Percentiles rank a stretch among this genome's conserved stretches.
phyloP scores from a whole-genome alignment of 1,139 yeast species.

The Scheffersomyces lignicola region DNA sequence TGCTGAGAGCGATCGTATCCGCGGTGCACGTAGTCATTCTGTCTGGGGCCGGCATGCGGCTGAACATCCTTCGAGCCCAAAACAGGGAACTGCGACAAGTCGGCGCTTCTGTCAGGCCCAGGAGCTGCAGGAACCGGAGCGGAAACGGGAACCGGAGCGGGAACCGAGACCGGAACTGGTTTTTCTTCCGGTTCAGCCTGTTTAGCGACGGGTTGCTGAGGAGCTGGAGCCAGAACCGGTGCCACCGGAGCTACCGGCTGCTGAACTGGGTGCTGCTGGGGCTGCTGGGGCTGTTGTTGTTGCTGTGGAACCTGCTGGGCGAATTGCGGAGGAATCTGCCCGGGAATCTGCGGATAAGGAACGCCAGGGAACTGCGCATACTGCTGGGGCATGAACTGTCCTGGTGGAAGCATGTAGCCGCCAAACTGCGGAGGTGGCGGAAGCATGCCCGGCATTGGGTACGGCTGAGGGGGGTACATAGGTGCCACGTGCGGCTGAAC shows the following conservation, averaged over 20 bases:
- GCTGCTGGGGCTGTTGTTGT: conserved; percentile 14
- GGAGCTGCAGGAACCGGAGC: conserved; percentile 5
- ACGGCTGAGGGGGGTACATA: conserved; percentile 26
- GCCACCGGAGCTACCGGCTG: conserved; percentile 16
- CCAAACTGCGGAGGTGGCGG: conserved; percentile 39
- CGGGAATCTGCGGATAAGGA: conserved; percentile 29
- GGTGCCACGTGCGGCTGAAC: conserved; percentile 22
- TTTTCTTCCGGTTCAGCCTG: conserved; percentile 6
- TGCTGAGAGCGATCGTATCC: conserved; percentile 16
- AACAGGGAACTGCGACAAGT: conserved; percentile 51
- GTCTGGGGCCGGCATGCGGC: conserved; percentile 11
- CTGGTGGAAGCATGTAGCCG: conserved; percentile 44
- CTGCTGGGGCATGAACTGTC: conserved; percentile 42
- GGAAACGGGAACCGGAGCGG: conserved; percentile 6
- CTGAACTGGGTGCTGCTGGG: conserved; percentile 13
- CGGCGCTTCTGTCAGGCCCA: conserved; percentile 25
- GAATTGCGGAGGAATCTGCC: conserved; percentile 22
- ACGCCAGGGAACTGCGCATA: conserved; percentile 34
- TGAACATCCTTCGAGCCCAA: conserved; percentile 44
- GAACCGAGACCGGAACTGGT: conserved; percentile 6
- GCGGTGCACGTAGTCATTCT: conserved; percentile 10
- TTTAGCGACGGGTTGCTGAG: conserved; percentile 16
- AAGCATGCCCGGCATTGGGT: conserved; percentile 41
- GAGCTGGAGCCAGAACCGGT: conserved; percentile 15
- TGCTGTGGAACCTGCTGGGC: conserved; percentile 15